Conservation (phyloP, 495 filamentous ascomycete genomes). For the Aspergillus saccharolyticus region DNA sequence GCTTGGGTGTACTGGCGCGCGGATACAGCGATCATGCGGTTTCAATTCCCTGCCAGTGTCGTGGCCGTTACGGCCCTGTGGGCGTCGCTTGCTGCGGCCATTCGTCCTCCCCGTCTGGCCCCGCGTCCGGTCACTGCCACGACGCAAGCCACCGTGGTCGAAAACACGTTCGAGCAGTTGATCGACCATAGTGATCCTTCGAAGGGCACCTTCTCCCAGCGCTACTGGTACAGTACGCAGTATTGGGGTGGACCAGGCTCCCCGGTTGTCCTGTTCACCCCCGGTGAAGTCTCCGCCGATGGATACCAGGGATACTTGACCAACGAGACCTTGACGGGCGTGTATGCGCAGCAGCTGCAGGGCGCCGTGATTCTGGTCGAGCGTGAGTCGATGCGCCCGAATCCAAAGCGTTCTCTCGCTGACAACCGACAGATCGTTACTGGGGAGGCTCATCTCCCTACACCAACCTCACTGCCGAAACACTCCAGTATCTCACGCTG, state of each 20-base stretch:
- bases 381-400: constrained; percentile 47
- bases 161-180: constrained; percentile 45
- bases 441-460: constrained; percentile 61
- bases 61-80: constrained; percentile 3
- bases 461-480: constrained; percentile 47
- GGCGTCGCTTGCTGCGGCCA: constrained; percentile 3
- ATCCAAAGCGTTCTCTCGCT: no score
- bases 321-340: constrained; percentile 47
- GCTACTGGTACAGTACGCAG: constrained; percentile 46
- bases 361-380: constrained; percentile 55
- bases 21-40: constrained; percentile 2
- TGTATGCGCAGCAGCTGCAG: constrained; percentile 48
- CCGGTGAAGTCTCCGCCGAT: constrained; percentile 52
- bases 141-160: constrained; percentile 4
- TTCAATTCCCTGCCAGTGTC: neutral
- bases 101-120: constrained; percentile 1
- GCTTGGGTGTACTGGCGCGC: neutral
- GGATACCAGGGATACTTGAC: constrained; percentile 47
- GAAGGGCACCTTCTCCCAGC: constrained; percentile 51
- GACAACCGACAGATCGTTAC: constrained; percentile 47
- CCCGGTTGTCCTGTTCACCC: constrained; percentile 53
- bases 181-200: constrained; percentile 49
- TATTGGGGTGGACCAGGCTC: constrained; percentile 51
- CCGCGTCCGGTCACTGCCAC: constrained; percentile 2
- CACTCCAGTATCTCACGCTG: constrained; percentile 58